Evolutionary conservation across 2,329 filamentous ascomycete genomes (phyloP).

Genomic region (Aspergillus pseudoviridinutans): DNA sequence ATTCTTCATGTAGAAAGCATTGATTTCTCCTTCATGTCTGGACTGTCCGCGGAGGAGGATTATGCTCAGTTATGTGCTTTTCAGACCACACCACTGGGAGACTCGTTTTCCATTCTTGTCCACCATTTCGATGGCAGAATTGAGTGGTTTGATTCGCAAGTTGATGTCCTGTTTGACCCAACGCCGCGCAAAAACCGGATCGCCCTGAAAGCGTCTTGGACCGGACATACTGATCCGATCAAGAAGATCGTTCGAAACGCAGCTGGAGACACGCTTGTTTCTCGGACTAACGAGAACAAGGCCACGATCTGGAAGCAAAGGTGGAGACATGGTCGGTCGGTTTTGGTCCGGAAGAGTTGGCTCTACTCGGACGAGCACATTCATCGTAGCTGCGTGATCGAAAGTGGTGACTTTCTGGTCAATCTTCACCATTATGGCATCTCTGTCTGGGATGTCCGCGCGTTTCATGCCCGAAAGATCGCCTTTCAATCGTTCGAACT

Average conservation of each 20-base stretch:
- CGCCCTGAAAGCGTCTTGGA: conserved; percentile 65
- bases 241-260: conserved; percentile 85
- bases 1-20: conserved; percentile 71
- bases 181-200: conserved; percentile 58
- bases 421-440: conserved; percentile 69
- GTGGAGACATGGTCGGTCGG: conserved; percentile 47
- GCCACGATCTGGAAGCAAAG: conserved; percentile 78
- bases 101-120: conserved; percentile 67
- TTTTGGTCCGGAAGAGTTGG: conserved; percentile 62
- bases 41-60: conserved; percentile 35
- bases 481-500: conserved; percentile 56
- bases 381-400: conserved; percentile 72
- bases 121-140: conserved; percentile 85
- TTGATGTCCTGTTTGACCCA: conserved; percentile 78
- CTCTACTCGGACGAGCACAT: conserved; percentile 68
- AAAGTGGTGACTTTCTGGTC: conserved; percentile 74
- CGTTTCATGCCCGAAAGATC: conserved; percentile 55
- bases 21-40: conserved; percentile 37
- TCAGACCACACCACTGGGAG: conserved; percentile 58
- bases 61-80: conserved; percentile 72
- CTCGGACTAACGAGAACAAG: conserved; percentile 73
- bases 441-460: conserved; percentile 74
- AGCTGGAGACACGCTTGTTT: conserved; percentile 74
- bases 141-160: conserved; percentile 72
- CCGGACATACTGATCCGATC: conserved; percentile 75